Evolutionary conservation across 306 rosid species (phyloP).

Genomic region (Corylus avellana): DNA sequence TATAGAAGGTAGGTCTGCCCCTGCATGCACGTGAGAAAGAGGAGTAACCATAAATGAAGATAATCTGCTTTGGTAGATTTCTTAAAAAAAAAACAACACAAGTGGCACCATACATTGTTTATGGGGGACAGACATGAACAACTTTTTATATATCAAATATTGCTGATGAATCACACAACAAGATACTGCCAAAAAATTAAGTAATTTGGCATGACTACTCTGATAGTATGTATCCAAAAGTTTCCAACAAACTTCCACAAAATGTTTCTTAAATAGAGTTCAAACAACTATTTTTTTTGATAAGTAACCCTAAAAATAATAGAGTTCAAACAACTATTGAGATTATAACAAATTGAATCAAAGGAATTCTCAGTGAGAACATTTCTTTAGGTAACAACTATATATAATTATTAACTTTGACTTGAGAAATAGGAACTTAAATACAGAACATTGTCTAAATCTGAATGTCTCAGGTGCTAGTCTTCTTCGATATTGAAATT

Average conservation of each 20-base stretch:
- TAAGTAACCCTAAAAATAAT: no score
- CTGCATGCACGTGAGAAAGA: neutral
- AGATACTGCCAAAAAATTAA: neutral
- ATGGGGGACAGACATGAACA: neutral
- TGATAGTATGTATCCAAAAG: neutral
- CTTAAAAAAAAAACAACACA: neutral
- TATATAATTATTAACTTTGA: neutral
- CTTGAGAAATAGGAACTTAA: neutral
- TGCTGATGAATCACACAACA: neutral
- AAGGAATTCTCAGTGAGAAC: neutral
- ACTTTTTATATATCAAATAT: neutral
- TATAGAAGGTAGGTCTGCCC: no score
- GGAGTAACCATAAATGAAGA: neutral
- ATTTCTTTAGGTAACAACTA: neutral
- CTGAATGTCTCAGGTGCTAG: neutral
- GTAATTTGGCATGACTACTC: neutral
- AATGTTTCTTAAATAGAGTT: neutral
- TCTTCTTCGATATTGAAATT: neutral
- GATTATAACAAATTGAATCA: constrained; percentile 9
- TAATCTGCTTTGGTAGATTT: neutral
- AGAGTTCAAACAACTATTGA: neutral
- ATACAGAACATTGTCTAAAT: neutral
- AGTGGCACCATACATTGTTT: neutral
- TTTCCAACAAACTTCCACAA: neutral
- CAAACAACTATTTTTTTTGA: neutral